phyloP scores from a whole-genome alignment of 495 filamentous ascomycete genomes.

The Astrothelium subdiscretum region DNA sequence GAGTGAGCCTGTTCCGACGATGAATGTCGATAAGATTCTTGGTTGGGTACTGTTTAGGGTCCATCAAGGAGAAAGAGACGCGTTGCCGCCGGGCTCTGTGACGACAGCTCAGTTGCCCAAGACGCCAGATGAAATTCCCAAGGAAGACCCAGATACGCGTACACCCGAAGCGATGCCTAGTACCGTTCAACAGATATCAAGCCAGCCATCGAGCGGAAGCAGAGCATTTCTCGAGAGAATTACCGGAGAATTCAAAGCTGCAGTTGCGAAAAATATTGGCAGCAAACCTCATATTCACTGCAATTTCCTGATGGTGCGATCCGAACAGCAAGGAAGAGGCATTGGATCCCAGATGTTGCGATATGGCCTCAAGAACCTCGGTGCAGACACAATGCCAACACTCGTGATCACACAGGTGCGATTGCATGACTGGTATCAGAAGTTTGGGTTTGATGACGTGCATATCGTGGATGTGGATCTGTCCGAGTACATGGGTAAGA shows the following conservation, averaged over 20 bases:
- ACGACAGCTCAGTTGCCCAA: neutral
- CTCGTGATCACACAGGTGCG: neutral
- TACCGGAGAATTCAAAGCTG: neutral
- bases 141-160: neutral
- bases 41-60: neutral
- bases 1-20: neutral
- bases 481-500: neutral
- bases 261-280: neutral
- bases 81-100: neutral
- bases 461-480: neutral
- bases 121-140: neutral
- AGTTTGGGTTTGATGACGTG: neutral
- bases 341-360: neutral
- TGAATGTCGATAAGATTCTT: neutral
- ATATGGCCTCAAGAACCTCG: neutral
- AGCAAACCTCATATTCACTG: neutral
- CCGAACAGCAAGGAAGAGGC: neutral
- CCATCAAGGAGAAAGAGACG: neutral
- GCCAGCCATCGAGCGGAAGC: neutral
- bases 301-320: neutral
- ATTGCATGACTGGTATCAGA: neutral
- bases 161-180: neutral
- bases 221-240: neutral
- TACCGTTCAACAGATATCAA: neutral
- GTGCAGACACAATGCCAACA: neutral